phyloP scores from a whole-genome alignment of 495 filamentous ascomycete species.

The Choiromyces venosus region DNA sequence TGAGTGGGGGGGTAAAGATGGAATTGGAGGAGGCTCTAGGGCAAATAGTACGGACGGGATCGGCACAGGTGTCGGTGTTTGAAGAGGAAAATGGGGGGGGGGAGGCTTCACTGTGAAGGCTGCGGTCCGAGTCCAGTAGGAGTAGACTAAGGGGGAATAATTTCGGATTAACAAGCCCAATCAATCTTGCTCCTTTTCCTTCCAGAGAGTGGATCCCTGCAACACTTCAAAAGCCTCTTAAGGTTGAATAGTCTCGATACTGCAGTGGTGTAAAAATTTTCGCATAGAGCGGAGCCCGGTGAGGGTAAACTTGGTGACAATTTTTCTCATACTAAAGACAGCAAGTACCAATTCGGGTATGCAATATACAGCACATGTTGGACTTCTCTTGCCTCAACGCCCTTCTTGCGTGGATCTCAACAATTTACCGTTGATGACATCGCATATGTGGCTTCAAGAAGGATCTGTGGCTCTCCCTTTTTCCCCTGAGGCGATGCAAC shows the following conservation, averaged over 20 bases:
- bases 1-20: conserved; percentile 8
- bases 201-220: not conserved
- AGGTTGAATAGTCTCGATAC: not conserved
- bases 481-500: not conserved
- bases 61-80: conserved; percentile 9
- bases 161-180: conserved; percentile 17
- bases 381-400: not conserved
- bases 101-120: not conserved
- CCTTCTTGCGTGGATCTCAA: not conserved
- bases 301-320: not conserved
- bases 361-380: not conserved
- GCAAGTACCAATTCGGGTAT: not conserved
- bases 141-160: not conserved
- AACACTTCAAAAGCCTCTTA: not conserved
- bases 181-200: not conserved
- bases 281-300: not conserved
- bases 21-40: conserved; percentile 4
- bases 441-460: not conserved
- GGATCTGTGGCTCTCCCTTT: not conserved
- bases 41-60: conserved; percentile 7
- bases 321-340: not conserved
- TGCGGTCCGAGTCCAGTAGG: not conserved
- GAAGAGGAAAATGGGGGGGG: conserved; percentile 6
- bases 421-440: not conserved
- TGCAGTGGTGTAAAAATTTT: not conserved